phyloP scores from a whole-genome alignment of 2,329 filamentous ascomycete genomes.

The Colletotrichum karsti region DNA sequence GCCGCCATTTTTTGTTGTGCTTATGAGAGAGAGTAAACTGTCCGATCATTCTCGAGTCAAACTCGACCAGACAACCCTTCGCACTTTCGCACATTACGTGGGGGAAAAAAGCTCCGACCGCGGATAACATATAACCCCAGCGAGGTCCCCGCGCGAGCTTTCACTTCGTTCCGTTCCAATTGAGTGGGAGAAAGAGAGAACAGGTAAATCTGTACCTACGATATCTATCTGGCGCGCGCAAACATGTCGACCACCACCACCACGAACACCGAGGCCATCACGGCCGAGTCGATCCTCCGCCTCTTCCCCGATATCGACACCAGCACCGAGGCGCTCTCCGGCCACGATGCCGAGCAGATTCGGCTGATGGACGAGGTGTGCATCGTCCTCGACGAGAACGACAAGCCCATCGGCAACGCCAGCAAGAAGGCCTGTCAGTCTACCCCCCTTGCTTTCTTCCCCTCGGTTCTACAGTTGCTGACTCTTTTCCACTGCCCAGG shows the following conservation, averaged over 20 bases:
- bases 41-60: not conserved
- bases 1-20: too few species aligned
- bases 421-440: constrained; percentile 96
- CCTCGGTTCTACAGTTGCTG: too few species aligned
- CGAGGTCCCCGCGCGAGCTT: not conserved
- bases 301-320: constrained; percentile 88
- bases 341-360: constrained; percentile 98
- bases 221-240: not conserved
- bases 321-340: constrained; percentile 78
- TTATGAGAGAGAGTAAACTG: not conserved
- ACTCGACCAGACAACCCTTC: not conserved
- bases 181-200: too few species aligned
- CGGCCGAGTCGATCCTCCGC: constrained; percentile 84
- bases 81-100: constrained; percentile 11
- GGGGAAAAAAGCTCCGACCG: not conserved
- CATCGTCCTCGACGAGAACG: constrained; percentile 94
- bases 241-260: constrained; percentile 51
- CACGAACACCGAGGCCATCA: constrained; percentile 70
- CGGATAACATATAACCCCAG: not conserved
- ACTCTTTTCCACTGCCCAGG: constrained; percentile 57
- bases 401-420: constrained; percentile 91
- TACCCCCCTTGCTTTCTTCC: not conserved
- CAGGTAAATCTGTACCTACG: too few species aligned
- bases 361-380: constrained; percentile 98
- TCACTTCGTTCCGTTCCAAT: too few species aligned